Conservation (phyloP, 345 rosid species). For the Salix brachista region DNA sequence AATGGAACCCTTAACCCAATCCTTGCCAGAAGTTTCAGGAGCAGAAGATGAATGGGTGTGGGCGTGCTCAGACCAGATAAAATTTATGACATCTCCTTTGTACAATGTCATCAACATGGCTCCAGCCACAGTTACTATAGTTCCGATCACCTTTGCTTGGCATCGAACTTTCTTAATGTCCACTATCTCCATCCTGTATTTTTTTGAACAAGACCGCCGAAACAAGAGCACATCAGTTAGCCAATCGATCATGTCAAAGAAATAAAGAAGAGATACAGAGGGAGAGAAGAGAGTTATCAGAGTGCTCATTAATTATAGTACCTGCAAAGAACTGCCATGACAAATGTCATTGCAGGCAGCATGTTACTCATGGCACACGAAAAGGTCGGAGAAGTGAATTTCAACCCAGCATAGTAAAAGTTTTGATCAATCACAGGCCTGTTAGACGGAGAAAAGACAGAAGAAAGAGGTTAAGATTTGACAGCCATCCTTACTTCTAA, state of each 20-base stretch:
- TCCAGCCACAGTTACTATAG: constrained; percentile 23
- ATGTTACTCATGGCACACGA: constrained; percentile 28
- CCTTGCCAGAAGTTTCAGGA: constrained; percentile 12
- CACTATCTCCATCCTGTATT: constrained; percentile 21
- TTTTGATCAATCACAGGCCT: constrained; percentile 32
- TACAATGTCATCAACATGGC: constrained; percentile 32
- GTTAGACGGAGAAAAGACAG: neutral
- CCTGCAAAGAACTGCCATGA: constrained; percentile 29
- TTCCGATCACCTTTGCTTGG: constrained; percentile 31
- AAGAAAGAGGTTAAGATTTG: neutral
- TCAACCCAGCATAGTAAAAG: constrained; percentile 24
- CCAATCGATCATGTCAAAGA: neutral
- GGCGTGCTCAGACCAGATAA: constrained; percentile 6
- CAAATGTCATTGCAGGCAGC: constrained; percentile 28
- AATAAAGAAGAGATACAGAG: neutral
- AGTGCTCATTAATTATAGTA: neutral
- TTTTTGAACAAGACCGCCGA: neutral
- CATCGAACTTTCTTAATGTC: constrained; percentile 21
- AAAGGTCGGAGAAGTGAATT: constrained; percentile 24
- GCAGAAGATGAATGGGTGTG: neutral
- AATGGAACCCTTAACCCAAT: constrained; percentile 26
- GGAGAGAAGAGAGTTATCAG: neutral
- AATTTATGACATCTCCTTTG: constrained; percentile 20
- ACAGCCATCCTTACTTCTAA: neutral
- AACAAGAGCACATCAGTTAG: neutral